Conservation (phyloP, 1,139 yeast genomes). For the Suhomyces atakaporum region DNA sequence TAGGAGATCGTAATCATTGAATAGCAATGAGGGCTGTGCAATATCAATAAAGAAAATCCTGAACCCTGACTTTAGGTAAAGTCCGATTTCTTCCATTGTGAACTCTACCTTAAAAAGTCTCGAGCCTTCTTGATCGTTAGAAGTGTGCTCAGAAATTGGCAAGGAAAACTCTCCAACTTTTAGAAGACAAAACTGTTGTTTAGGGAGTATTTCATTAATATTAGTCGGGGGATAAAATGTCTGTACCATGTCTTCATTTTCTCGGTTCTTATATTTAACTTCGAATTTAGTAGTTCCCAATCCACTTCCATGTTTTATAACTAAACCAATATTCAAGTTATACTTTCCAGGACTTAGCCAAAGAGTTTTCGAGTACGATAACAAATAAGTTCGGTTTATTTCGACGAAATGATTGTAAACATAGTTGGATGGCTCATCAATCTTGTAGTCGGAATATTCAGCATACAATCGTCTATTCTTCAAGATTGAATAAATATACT, state of each 20-base stretch:
- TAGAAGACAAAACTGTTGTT: constrained; percentile 51
- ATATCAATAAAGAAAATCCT: constrained; percentile 61
- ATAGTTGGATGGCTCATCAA: constrained; percentile 53
- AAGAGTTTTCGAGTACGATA: constrained; percentile 48
- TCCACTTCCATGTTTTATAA: constrained; percentile 56
- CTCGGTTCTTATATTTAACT: constrained; percentile 31
- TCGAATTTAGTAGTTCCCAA: constrained; percentile 62
- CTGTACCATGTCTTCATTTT: constrained; percentile 26
- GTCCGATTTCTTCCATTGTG: constrained; percentile 61
- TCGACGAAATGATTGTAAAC: constrained; percentile 48
- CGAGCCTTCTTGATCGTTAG: constrained; percentile 14
- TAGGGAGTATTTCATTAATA: constrained; percentile 59
- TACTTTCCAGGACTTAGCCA: constrained; percentile 56
- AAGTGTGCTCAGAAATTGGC: constrained; percentile 7
- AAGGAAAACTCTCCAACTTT: constrained; percentile 54
- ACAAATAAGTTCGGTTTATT: constrained; percentile 50
- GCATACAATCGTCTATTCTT: constrained; percentile 56
- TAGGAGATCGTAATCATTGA: constrained; percentile 46
- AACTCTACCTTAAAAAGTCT: constrained; percentile 44
- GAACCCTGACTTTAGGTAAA: constrained; percentile 56
- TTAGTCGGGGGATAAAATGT: constrained; percentile 59
- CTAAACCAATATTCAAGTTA: constrained; percentile 53
- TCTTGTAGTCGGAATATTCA: constrained; percentile 50
- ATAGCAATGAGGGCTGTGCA: constrained; percentile 43
- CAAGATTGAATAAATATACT: constrained; percentile 50